A percentile compares a stretch with the other conserved stretches of the same genome.
phyloP scores from a whole-genome alignment of 1,284 basidiomycete species.

The Rhodotorula sp. region DNA sequence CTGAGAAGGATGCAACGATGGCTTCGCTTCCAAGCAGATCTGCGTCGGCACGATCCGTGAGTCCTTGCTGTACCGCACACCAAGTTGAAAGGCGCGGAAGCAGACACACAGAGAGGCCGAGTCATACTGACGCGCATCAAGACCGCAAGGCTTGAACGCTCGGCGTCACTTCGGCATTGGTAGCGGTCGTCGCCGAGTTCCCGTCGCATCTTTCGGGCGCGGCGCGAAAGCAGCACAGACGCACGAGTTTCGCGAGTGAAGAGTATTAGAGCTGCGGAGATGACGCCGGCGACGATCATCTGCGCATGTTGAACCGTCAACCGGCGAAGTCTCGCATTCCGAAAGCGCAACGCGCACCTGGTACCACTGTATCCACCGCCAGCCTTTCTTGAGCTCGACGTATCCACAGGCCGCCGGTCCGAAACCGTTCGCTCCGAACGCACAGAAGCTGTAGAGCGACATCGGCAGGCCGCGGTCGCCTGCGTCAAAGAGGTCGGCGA shows the following conservation, averaged over 20 bases:
- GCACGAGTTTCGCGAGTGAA: constrained; percentile 42
- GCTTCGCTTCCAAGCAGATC: constrained; percentile 41
- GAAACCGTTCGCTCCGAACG: constrained; percentile 61
- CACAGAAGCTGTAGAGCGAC: constrained; percentile 61
- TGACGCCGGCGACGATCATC: constrained; percentile 40
- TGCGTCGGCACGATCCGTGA: not conserved
- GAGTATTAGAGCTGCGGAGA: constrained; percentile 25
- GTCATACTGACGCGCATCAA: constrained; percentile 48
- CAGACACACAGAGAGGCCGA: constrained; percentile 42
- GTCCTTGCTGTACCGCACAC: not conserved
- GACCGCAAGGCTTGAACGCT: constrained; percentile 46
- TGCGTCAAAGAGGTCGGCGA: constrained; percentile 45
- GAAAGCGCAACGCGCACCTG: constrained; percentile 42
- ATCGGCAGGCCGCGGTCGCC: constrained; percentile 61
- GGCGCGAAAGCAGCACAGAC: constrained; percentile 40
- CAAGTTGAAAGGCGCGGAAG: no score
- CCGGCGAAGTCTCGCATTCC: no score
- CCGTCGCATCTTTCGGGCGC: constrained; percentile 39
- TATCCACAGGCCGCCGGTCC: constrained; percentile 43
- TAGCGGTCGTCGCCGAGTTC: constrained; percentile 47
- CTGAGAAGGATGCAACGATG: constrained; percentile 40
- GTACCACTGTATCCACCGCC: constrained; percentile 53
- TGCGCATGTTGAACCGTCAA: no score
- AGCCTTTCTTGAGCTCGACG: constrained; percentile 31
- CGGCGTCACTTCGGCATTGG: constrained; percentile 47